Conservation (phyloP, 2,329 filamentous ascomycete species). For the Fusarium sp. region DNA sequence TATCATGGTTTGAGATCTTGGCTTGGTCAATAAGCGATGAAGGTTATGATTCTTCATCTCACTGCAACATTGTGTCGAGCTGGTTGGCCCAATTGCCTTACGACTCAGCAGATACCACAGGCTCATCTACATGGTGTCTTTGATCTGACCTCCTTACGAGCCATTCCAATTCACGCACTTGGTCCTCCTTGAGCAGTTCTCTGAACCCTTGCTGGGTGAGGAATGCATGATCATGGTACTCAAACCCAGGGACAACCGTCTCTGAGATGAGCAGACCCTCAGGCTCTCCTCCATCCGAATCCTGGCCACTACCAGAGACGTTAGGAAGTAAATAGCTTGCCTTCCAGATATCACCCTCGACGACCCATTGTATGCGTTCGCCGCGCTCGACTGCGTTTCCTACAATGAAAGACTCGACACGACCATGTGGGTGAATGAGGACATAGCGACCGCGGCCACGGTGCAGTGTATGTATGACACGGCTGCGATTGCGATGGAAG, state of each 20-base stretch:
- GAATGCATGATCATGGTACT: conserved; percentile 76
- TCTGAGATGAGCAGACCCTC: conserved; percentile 74
- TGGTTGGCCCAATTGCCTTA: neutral
- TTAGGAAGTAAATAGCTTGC: conserved; percentile 67
- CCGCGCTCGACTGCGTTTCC: conserved; percentile 68
- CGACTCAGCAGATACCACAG: neutral
- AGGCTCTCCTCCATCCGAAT: conserved; percentile 54
- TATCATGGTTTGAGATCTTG: neutral
- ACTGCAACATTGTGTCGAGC: neutral
- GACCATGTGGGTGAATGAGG: conserved; percentile 69
- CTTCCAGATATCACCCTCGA: conserved; percentile 77
- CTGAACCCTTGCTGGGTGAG: conserved; percentile 64
- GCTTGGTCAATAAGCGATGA: neutral
- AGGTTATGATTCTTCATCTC: neutral
- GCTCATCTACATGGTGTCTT: neutral
- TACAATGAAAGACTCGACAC: conserved; percentile 74
- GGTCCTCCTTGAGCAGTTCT: conserved; percentile 65
- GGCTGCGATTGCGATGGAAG: conserved; percentile 73
- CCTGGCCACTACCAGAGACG: conserved; percentile 13
- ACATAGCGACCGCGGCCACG: conserved; percentile 73
- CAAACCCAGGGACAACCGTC: conserved; percentile 77
- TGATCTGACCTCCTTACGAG: conserved; percentile 51
- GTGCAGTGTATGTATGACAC: conserved; percentile 76
- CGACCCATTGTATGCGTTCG: conserved; percentile 76
- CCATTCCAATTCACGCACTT: conserved; percentile 63